phyloP scores from a whole-genome alignment of 2,329 filamentous ascomycete genomes.

The Arthroderma sp. region DNA sequence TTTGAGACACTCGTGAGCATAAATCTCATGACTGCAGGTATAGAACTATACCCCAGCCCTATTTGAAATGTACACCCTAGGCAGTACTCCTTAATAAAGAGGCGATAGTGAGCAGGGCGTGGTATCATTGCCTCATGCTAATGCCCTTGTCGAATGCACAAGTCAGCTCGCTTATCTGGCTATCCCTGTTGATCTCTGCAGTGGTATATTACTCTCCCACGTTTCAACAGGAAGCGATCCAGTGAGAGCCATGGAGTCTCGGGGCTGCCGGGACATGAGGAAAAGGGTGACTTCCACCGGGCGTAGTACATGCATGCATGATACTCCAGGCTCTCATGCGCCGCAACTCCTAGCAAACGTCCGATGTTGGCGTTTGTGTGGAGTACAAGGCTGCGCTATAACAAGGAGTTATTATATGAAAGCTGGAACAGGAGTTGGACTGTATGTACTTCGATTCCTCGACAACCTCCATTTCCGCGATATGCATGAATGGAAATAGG shows the following conservation, averaged over 20 bases:
- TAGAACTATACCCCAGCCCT: not conserved
- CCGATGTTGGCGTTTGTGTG: not conserved
- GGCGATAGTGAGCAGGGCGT: not conserved
- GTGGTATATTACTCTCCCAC: not conserved
- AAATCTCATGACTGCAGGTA: not conserved
- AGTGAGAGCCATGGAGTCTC: not conserved
- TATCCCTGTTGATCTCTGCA: not conserved
- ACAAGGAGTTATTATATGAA: too few relatives aligned
- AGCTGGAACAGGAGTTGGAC: too few relatives aligned
- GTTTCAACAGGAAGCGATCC: not conserved
- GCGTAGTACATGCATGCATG: constrained; percentile 1
- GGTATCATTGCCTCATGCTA: not conserved
- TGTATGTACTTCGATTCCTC: too few relatives aligned
- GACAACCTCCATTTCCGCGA: too few relatives aligned
- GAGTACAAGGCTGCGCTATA: not conserved
- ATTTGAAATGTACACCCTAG: not conserved
- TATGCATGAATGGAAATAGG: too few relatives aligned
- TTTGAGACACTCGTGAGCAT: not conserved
- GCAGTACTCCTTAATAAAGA: not conserved
- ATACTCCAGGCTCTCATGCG: not conserved
- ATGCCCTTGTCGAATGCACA: not conserved
- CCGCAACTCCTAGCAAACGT: not conserved
- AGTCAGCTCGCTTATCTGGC: not conserved
- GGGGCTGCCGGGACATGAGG: not conserved
- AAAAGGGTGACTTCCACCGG: not conserved